Evolutionary conservation across 2,329 filamentous ascomycete genomes (phyloP).

Genomic region (Monosporascus sp.): DNA sequence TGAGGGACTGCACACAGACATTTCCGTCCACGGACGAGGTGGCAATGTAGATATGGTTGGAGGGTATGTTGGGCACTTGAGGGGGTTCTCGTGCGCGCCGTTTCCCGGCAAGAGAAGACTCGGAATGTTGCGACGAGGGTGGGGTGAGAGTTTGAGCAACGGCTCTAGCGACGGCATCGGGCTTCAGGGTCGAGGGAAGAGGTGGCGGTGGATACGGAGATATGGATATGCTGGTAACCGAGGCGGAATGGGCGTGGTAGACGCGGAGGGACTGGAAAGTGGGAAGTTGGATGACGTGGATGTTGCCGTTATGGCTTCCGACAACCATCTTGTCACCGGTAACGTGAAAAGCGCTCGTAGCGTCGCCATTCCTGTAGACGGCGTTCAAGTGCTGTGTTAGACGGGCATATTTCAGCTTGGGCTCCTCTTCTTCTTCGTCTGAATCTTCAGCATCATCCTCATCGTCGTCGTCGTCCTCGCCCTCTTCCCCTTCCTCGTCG

Average conservation of each 20-base stretch:
- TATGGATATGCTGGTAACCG: constrained; percentile 82
- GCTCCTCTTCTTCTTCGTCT: constrained; percentile 89
- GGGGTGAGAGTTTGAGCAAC: constrained; percentile 30
- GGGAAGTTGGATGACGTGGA: constrained; percentile 79
- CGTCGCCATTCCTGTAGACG: constrained; percentile 91
- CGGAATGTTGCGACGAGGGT: constrained; percentile 34
- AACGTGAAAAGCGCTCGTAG: constrained; percentile 84
- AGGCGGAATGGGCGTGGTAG: constrained; percentile 90
- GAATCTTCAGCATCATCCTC: constrained; percentile 65
- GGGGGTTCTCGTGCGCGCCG: constrained; percentile 35
- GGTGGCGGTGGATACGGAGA: constrained; percentile 74
- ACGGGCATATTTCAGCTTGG: constrained; percentile 85
- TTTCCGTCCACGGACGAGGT: constrained; percentile 95
- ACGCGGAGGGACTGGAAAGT: constrained; percentile 74
- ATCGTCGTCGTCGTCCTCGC: constrained; percentile 53
- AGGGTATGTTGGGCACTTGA: constrained; percentile 66
- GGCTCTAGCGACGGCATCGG: constrained; percentile 34
- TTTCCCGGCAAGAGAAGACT: constrained; percentile 37
- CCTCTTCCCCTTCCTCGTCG: constrained; percentile 60
- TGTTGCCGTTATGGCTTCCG: constrained; percentile 94
- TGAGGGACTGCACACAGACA: constrained; percentile 82
- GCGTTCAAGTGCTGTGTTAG: constrained; percentile 74
- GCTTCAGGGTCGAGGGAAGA: constrained; percentile 39
- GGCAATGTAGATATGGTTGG: constrained; percentile 88
- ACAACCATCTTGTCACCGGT: constrained; percentile 96